Base-by-base conservation (phyloP, 1,284 basidiomycete species). In the Sutorius eximius region DNA sequence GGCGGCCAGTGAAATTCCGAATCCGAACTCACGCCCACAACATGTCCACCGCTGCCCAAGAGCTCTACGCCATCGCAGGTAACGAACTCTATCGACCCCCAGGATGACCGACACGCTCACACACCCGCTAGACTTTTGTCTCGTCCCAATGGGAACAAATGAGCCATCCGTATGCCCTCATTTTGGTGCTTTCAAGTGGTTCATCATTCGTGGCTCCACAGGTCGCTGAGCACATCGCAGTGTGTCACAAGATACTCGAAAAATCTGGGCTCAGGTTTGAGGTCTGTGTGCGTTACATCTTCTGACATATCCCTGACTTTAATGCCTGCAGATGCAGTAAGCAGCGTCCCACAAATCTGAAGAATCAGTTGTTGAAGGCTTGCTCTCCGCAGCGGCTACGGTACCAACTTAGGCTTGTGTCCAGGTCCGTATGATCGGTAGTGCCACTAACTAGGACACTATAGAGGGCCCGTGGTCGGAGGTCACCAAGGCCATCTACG, bases 381-480 rank as follows among this genome's bases (percentile, higher is more conserved):
- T 51, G 40, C 36, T 54, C 47, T 24, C 56, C 4, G 27, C 61
- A 93, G 92, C 65, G 92, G 92, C 3, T 94, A 94, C 65, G 93
- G 93, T 6, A 96, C 93, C 3, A 95, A 95, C 67, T 63, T 95
- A 46, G 93, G 92, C 82, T 58, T 48, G 75, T 62, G 41, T 49
- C 22, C 53, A 41, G 13, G 42, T 55, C 30, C 22, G 16, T 42
- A 20, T 38, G 12, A 20, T 20, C 38, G 8, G 49, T 29, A 33
- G 24, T 45, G n/a, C 43, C 56, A 32, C 50, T 56, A 50, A 59
- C 36, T 57, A 29, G 24, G 13, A 15, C 48, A n/a, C n/a, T n/a
- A 16, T 62, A 90, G 89, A 93, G 71, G 93, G 93, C 3, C 87
- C 91, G 0, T 95, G 93, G 93, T 81, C 82, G 32, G 77, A 84